Evolutionary conservation across 139 green algal species (phyloP).

Genomic region (Chlorella sp.): DNA sequence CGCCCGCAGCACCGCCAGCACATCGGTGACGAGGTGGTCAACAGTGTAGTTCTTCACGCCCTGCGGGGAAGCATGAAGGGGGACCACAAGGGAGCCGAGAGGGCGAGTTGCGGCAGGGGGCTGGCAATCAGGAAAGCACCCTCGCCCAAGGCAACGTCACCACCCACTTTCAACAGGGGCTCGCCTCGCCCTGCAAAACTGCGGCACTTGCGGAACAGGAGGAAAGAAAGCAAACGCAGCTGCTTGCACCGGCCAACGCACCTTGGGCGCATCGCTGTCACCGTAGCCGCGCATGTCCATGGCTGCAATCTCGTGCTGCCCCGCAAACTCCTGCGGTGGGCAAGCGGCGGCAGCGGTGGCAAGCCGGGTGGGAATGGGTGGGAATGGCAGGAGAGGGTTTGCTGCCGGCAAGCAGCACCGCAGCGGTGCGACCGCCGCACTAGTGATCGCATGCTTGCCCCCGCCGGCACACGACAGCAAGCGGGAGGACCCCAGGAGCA

Average conservation of each 20-base stretch:
- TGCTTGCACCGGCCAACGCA: background rate
- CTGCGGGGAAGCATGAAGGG: background rate
- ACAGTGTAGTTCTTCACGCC: constrained; percentile 47
- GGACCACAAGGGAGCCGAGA: background rate
- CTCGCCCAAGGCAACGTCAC: background rate
- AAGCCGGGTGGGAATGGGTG: background rate
- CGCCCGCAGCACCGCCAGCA: constrained; percentile 44
- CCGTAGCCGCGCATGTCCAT: constrained; percentile 72
- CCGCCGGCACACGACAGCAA: background rate
- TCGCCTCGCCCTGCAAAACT: too few relatives aligned
- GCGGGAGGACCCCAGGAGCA: background rate
- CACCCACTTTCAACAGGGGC: too few relatives aligned
- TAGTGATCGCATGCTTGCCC: too few relatives aligned
- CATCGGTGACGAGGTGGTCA: constrained; percentile 48
- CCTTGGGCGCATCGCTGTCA: constrained; percentile 55
- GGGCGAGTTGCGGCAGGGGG: background rate
- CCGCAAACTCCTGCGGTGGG: constrained; percentile 16
- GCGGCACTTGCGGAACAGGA: too few relatives aligned
- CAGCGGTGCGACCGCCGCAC: too few relatives aligned
- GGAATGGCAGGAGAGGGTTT: background rate
- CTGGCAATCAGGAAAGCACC: background rate
- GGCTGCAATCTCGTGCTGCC: constrained; percentile 52
- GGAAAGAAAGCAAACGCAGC: too few relatives aligned
- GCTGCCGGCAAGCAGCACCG: background rate
- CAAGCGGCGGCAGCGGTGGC: background rate